Conservation (phyloP, 768 basidiomycete genomes). For the Phlegmacium glaucopus region DNA sequence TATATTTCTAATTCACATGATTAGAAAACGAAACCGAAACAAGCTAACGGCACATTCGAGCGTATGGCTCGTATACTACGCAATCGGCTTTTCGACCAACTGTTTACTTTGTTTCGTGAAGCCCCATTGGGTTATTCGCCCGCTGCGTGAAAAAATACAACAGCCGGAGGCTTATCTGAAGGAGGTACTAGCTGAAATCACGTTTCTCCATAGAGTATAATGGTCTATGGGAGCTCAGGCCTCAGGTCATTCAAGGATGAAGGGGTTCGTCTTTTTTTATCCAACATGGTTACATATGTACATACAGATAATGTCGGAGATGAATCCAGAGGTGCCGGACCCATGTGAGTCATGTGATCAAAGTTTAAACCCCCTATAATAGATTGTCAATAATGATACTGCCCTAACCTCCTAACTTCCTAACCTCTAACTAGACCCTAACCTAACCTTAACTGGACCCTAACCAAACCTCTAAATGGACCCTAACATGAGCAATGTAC, state of each 20-base stretch:
- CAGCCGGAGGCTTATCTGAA: constrained; percentile 88
- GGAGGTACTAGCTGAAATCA: constrained; percentile 76
- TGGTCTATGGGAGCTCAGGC: constrained; percentile 76
- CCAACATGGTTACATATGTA: no score
- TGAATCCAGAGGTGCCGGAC: no score
- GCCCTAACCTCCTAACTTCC: no score
- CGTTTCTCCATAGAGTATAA: constrained; percentile 75
- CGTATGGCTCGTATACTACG: constrained; percentile 90
- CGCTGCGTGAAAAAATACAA: constrained; percentile 73
- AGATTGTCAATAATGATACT: no score
- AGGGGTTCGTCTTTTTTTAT: constrained; percentile 37
- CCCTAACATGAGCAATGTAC: no score
- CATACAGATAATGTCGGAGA: no score
- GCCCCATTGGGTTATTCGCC: constrained; percentile 78
- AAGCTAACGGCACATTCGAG: constrained; percentile 70
- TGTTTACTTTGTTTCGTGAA: constrained; percentile 77
- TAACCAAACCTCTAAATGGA: no score
- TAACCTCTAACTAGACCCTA: no score
- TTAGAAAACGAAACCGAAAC: constrained; percentile 70
- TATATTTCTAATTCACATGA: no score
- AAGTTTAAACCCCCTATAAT: no score
- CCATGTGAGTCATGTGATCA: no score
- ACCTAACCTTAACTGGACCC: no score
- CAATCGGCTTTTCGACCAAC: constrained; percentile 81
- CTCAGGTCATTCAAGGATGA: constrained; percentile 67